Base-by-base conservation (phyloP, 2,329 filamentous ascomycete species). In the Penicillium sp. region DNA sequence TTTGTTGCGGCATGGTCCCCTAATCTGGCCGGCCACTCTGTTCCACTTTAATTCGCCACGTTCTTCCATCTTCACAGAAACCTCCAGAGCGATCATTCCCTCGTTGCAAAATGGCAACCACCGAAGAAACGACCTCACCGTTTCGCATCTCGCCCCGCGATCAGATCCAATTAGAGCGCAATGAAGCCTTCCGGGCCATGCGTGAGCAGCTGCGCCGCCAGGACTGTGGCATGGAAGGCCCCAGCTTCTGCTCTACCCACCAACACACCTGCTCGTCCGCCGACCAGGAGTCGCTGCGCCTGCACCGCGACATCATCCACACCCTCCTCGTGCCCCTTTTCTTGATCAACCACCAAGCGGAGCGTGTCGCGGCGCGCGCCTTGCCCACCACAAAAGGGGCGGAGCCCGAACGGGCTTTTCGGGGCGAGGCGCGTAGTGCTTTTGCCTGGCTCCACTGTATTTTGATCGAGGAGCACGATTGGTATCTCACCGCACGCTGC, bases 371-470 rank as follows among this genome's bases (percentile, higher is more conserved):
- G 2, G 64, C 71, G 19, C 69, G 69, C 15, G 71, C 69, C 1
- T 66, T 79, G 7, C 71, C 72, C 41, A 71, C 67, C 19, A 60
- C 61, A 27, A 70, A 70, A 41, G 65, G 68, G 11, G 68, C 73
- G 39, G 77, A 80, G 41, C 69, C 77, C 4, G 78, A 80, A 53
- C 69, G 76, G 28, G 78, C 77, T 2, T 81, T 79, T 57, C 68
- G 71, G 2, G 75, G 75, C 4, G 73, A 77, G 36, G 77, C 77
- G 3, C 72, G 78, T 30, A 72, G 72, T 43, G 76, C 78, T 1
- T 81, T 78, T 53, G 63, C 79, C 36, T 80, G 76, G 71, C 66
- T 81, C 23, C 74, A 79, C 46, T 80, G 76, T 59, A 78, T 80
- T 43, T 58, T 81, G 15, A 67, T 64, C 8, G 76, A 79, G 36